Percentiles rank a stretch among this genome's conserved stretches.
phyloP scores from a whole-genome alignment of 2,329 filamentous ascomycete genomes.

The Alternaria hordeiaustralica region DNA sequence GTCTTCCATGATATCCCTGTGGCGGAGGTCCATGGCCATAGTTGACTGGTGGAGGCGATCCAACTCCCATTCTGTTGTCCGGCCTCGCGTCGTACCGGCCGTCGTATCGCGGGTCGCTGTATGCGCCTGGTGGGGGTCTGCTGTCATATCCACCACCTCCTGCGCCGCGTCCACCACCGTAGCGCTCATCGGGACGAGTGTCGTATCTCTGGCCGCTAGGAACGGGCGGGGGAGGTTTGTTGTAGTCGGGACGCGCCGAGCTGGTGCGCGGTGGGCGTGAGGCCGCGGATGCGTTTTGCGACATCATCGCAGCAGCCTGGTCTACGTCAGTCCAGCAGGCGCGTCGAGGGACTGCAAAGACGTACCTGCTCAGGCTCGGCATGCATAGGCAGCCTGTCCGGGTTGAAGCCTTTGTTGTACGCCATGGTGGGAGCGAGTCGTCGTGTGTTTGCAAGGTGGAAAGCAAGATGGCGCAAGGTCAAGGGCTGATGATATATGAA shows the following conservation, averaged over 20 bases:
- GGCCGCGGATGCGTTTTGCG: conserved; percentile 22
- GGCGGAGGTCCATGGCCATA: conserved; percentile 61
- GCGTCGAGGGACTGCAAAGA: conserved; percentile 27
- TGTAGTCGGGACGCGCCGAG: conserved; percentile 49
- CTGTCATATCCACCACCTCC: conserved; percentile 35
- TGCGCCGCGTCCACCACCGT: conserved; percentile 31
- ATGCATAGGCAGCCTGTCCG: conserved; percentile 91
- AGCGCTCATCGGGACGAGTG: conserved; percentile 48
- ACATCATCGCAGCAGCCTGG: conserved; percentile 54
- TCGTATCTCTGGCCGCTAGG: conserved; percentile 36
- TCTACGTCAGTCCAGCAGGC: conserved; percentile 7
- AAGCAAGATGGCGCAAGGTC: conserved; percentile 3
- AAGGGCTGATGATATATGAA: conserved; percentile 26
- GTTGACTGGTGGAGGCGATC: conserved; percentile 55
- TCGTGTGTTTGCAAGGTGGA: conserved; percentile 6
- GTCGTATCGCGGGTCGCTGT: conserved; percentile 45
- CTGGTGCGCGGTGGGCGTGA: conserved; percentile 44
- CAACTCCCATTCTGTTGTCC: conserved; percentile 47
- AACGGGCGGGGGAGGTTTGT: conserved; percentile 52
- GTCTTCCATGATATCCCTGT: conserved; percentile 72
- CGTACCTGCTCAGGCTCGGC: conserved; percentile 75
- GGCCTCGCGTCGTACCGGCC: conserved; percentile 35
- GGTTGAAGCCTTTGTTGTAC: conserved; percentile 92
- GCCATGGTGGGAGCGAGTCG: conserved; percentile 68
- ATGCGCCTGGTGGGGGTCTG: conserved; percentile 49